Evolutionary conservation across 2,329 filamentous ascomycete genomes (phyloP), one percentile per base, ranked within the genome.

Genomic region (Aspergillus versicolor): DNA sequence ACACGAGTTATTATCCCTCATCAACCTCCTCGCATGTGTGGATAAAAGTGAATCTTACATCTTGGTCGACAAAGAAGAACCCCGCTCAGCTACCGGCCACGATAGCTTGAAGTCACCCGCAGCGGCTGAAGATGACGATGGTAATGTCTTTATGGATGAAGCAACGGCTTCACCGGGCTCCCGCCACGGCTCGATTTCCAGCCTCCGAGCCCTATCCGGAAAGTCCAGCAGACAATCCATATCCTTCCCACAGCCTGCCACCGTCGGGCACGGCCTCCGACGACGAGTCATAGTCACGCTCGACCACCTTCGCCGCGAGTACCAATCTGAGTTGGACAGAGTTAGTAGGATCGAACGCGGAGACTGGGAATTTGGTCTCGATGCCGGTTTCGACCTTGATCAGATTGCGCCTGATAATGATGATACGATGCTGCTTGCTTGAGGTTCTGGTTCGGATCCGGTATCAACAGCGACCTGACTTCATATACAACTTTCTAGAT

Each of bases 1-100:
- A 46, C 85, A 89, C 64, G 88, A 91, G 67, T 94, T 96, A 67
- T 79, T 97, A n/a, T 82, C 92, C 60, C 83, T 99, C 44, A 96
- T 99, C 77, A 99, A 99, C 71, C 88, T 91, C 1, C 80, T 99
- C 59, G 91, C 89, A 63, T 96, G 91, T 62, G 91, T 97, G 41
- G 86, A 90, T 48, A 80, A 87, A 57, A 86, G 90, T 61, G 89
- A 96, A 67, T 88, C 88, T 1, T 99, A 95, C 84, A 71, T 86
- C 21, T 67, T 78, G n/a, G 75, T 86, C 19, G 81, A 82, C 17
- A 80, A 82, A 41, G 67, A 72, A 34, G 63, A 50, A 66, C 6
- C 50, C 43, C 73, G 67, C 73, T 47, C 37, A 32, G 30, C 22
- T 17, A 11, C 19, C 24, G 13, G n/a, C 24, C 11, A 12, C 15